A percentile compares a stretch with the other conserved stretches of the same genome.
Evolutionary conservation across 1,284 basidiomycete genomes (phyloP).

Genomic region (Phaffia rhodozyma): DNA sequence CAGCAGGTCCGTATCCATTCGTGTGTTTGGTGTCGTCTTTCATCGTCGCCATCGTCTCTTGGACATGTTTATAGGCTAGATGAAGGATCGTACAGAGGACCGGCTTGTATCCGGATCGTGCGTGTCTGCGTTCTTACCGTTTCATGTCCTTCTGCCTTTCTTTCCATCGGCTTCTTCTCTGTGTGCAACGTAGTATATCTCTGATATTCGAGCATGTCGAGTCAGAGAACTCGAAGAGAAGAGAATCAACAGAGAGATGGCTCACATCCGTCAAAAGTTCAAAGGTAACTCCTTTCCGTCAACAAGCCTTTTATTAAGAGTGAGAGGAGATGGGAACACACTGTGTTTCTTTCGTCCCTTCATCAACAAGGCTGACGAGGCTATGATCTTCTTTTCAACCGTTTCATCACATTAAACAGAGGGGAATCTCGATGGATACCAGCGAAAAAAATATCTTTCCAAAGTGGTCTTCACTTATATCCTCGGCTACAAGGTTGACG

Average conservation of each 20-base stretch:
- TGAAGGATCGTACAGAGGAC: background rate
- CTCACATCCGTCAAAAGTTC: conserved; percentile 97
- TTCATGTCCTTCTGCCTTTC: background rate
- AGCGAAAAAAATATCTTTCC: conserved; percentile 86
- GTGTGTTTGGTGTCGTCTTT: background rate
- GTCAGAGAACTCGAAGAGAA: conserved; percentile 84
- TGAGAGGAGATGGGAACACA: background rate
- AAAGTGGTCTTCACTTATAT: conserved; percentile 99
- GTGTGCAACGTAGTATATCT: conserved; percentile 64
- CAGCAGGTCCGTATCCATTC: background rate
- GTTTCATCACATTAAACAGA: conserved; percentile 43
- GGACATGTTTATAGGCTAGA: background rate
- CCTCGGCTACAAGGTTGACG: conserved; percentile 94
- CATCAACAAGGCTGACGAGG: background rate
- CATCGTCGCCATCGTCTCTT: background rate
- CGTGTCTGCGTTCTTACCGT: background rate
- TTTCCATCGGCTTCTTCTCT: background rate
- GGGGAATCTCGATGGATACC: conserved; percentile 92
- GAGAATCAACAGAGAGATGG: conserved; percentile 99
- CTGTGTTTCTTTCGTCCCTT: background rate
- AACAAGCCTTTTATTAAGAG: background rate
- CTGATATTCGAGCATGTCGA: conserved; percentile 79
- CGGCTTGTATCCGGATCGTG: background rate
- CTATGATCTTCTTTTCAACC: background rate
- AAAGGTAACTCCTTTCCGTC: conserved; percentile 49